These are phyloP conservation scores for Alternaria rosae DNA, from an alignment of 2,329 filamentous ascomycete genomes.

Conservation along the genomic window DNA sequence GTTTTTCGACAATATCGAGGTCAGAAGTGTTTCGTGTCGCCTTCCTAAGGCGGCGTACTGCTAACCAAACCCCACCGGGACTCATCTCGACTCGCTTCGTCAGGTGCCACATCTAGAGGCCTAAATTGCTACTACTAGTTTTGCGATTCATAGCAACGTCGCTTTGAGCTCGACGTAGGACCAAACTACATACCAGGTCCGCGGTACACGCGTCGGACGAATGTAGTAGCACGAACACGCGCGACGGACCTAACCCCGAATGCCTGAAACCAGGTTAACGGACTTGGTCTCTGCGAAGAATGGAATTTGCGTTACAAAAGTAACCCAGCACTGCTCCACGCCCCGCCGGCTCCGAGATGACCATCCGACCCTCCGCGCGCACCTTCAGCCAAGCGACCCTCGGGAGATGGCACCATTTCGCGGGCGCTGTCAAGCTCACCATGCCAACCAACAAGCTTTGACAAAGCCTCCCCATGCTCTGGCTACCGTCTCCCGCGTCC, in stretches of 20 bases:
- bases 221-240: background rate
- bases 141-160: background rate
- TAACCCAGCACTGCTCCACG: background rate
- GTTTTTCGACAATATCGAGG: background rate
- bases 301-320: background rate
- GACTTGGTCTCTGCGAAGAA: background rate
- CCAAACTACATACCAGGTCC: background rate
- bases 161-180: background rate
- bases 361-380: constrained; percentile 12
- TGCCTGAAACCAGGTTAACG: constrained; percentile 4
- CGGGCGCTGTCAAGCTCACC: background rate
- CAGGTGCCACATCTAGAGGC: background rate
- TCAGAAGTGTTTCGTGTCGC: background rate
- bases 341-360: background rate
- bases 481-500: background rate
- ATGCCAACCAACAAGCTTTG: background rate
- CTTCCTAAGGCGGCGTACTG: background rate
- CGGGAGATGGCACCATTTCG: background rate
- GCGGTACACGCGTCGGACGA: background rate
- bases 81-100: background rate
- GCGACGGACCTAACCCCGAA: background rate
- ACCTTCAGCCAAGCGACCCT: background rate
- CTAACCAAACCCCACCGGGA: background rate
- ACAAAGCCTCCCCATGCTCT: background rate
- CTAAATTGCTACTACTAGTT: background rate